phyloP scores from a whole-genome alignment of 108 stramenopile species.

The Discostella stelligeroides region DNA sequence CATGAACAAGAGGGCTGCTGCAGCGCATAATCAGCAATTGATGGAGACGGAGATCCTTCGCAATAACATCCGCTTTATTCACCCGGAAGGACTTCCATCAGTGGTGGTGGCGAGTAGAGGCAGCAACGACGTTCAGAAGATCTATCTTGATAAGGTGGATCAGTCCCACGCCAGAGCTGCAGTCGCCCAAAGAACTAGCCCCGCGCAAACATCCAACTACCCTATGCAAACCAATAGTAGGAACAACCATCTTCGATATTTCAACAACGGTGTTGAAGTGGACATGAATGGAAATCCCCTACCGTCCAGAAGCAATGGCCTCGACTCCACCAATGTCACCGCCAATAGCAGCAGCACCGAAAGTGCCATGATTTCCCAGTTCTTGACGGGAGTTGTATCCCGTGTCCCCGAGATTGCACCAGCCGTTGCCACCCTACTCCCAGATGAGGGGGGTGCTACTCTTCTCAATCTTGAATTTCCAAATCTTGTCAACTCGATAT shows the following conservation, averaged over 20 bases:
- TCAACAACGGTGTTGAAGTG: conserved; percentile 34
- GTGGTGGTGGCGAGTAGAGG: neutral
- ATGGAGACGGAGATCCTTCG: conserved; percentile 6
- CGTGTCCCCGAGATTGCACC: conserved; percentile 35
- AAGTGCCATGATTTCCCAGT: conserved; percentile 17
- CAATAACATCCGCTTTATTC: neutral
- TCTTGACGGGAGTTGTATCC: conserved; percentile 17
- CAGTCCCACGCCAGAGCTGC: neutral
- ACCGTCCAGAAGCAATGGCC: neutral
- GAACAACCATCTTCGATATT: conserved; percentile 18
- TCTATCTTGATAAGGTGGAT: neutral
- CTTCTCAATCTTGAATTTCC: neutral
- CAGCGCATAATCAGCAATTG: neutral
- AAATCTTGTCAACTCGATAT: conserved; percentile 4
- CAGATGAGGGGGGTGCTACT: neutral
- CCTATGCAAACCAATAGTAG: too few species aligned
- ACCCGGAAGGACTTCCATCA: too few species aligned
- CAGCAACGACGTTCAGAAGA: neutral
- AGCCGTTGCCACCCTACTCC: conserved; percentile 16
- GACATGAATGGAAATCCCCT: conserved; percentile 24
- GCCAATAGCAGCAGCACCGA: conserved; percentile 1
- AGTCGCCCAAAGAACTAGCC: neutral
- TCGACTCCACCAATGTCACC: neutral
- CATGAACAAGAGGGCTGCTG: neutral
- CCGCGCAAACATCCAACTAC: too few species aligned